These are phyloP conservation scores for Omphalea diandra DNA, from an alignment of 441 rosid genomes.

Conservation along the genomic window DNA sequence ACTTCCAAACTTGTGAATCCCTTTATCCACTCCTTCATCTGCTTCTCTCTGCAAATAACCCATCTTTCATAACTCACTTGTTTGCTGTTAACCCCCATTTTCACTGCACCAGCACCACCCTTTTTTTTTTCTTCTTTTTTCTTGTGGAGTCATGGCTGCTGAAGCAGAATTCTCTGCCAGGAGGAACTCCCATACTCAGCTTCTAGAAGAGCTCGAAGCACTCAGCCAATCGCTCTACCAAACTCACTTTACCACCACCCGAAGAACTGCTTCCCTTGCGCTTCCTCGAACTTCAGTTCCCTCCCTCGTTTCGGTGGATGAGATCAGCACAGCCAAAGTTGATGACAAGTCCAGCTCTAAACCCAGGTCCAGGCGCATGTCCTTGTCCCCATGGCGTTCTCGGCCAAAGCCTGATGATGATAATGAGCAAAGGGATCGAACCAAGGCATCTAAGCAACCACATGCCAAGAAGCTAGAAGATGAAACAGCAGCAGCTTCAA, in stretches of 20 bases:
- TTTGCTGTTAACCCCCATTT: no score
- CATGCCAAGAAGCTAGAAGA: slow-evolving; percentile 36
- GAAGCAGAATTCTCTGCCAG: slow-evolving; percentile 41
- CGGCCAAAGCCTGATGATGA: slow-evolving; percentile 57
- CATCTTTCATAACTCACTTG: no score
- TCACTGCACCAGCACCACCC: not conserved
- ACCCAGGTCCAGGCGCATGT: slow-evolving; percentile 67
- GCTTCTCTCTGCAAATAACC: not conserved
- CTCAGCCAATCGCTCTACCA: slow-evolving; percentile 81
- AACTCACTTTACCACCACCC: slow-evolving; percentile 41
- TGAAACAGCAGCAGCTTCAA: slow-evolving; percentile 25
- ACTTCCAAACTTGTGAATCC: slow-evolving; percentile 11
- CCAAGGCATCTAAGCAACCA: slow-evolving; percentile 18
- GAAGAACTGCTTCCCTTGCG: slow-evolving; percentile 69
- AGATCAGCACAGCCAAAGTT: slow-evolving; percentile 21
- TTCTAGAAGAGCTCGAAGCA: slow-evolving; percentile 77
- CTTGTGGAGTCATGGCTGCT: slow-evolving; percentile 27
- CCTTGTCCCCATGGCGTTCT: slow-evolving; percentile 91
- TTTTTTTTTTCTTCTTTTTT: no score
- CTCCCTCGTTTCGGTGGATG: slow-evolving; percentile 35
- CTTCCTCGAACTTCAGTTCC: slow-evolving; percentile 68
- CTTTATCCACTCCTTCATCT: slow-evolving; percentile 12
- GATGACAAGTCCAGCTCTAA: slow-evolving; percentile 32
- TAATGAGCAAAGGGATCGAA: no score
- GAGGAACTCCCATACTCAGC: slow-evolving; percentile 69